Evolutionary conservation across 1,139 yeast genomes (phyloP).

Genomic region (Nakaseomyces uthaithaninus): DNA sequence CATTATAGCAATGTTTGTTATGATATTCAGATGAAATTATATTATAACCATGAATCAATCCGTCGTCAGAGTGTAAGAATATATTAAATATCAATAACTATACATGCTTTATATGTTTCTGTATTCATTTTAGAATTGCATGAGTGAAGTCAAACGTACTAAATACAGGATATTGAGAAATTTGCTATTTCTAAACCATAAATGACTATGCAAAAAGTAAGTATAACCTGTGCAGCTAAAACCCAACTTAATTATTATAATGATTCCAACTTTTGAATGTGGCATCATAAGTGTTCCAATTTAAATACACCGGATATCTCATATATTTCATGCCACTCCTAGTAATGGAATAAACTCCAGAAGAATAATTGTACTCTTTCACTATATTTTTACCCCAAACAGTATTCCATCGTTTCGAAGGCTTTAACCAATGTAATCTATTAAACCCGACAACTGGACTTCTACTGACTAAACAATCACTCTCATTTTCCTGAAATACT

Average conservation of each 20-base stretch:
- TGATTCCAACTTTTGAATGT: slow-evolving; percentile 28
- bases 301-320: slow-evolving; percentile 24
- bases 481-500: slow-evolving; percentile 17
- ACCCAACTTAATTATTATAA: slow-evolving; percentile 1
- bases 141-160: background rate
- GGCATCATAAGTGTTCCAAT: slow-evolving; percentile 18
- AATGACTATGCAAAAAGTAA: no score
- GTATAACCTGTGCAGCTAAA: no score
- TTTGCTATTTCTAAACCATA: no score
- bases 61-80: no score
- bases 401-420: slow-evolving; percentile 17
- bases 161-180: background rate
- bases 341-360: slow-evolving; percentile 16
- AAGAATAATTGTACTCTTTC: slow-evolving; percentile 19
- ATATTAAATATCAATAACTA: no score
- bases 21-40: no score
- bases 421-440: slow-evolving; percentile 28
- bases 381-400: slow-evolving; percentile 23
- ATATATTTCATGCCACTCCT: slow-evolving; percentile 25
- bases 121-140: slow-evolving; percentile 8
- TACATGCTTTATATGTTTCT: slow-evolving; percentile 8
- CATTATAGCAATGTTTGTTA: no score
- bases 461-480: slow-evolving; percentile 22
- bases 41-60: no score
- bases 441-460: slow-evolving; percentile 29